A percentile compares a stretch with the other conserved stretches of the same genome.
phyloP scores from a whole-genome alignment of 176 grass and related monocot species.

The Aegilops speltoides region DNA sequence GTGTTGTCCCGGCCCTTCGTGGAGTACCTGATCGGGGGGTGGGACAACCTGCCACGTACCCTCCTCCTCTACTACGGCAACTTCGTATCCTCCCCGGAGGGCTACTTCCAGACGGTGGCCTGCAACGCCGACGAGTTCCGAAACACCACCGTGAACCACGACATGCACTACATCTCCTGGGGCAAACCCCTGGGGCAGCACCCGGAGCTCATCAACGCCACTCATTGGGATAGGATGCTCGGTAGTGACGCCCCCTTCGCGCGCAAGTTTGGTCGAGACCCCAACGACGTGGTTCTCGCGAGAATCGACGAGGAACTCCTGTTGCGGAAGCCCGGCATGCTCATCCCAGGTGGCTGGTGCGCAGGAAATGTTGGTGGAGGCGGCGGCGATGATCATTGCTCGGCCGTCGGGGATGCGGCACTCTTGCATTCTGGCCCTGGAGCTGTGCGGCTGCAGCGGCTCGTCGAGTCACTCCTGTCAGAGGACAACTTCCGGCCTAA shows the following conservation, averaged over 20 bases:
- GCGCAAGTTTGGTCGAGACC: slow-evolving; percentile 48
- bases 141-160: slow-evolving; percentile 71
- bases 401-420: no score
- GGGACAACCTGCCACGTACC: slow-evolving; percentile 71
- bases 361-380: no score
- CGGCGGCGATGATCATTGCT: no score
- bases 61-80: slow-evolving; percentile 75
- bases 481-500: no score
- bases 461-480: no score
- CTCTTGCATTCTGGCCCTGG: no score
- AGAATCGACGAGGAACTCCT: slow-evolving; percentile 51
- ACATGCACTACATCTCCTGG: slow-evolving; percentile 74
- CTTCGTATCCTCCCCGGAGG: slow-evolving; percentile 70
- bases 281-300: slow-evolving; percentile 36
- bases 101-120: slow-evolving; percentile 72
- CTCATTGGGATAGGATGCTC: slow-evolving; percentile 45
- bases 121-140: slow-evolving; percentile 58
- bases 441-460: no score
- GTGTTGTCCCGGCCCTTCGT: slow-evolving; percentile 51
- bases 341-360: not conserved
- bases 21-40: slow-evolving; percentile 73
- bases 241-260: slow-evolving; percentile 55
- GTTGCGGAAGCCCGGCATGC: not conserved
- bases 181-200: slow-evolving; percentile 65
- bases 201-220: slow-evolving; percentile 44